phyloP scores from a whole-genome alignment of 441 rosid genomes.

The Kokia cookei region DNA sequence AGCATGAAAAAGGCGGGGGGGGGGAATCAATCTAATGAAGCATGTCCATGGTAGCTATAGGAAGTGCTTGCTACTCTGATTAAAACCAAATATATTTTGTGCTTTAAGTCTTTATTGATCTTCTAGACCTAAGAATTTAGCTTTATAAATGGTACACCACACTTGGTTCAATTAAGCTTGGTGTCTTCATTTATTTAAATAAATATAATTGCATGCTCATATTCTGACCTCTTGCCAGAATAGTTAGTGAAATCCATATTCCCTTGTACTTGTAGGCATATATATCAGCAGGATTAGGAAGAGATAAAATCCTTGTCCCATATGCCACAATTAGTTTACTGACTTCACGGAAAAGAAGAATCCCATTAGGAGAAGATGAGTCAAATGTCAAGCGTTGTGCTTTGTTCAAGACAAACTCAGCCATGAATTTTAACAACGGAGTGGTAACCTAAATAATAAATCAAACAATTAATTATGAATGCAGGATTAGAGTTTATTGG shows the following conservation, averaged over 20 bases:
- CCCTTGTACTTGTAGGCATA: conserved; percentile 99
- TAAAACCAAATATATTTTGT: background rate
- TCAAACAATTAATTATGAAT: conserved; percentile 6
- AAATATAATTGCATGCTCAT: conserved; percentile 1
- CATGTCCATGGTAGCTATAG: background rate
- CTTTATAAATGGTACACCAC: background rate
- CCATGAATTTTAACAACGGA: conserved; percentile 91
- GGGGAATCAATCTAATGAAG: background rate
- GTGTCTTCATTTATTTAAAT: background rate
- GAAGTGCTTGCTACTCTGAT: background rate
- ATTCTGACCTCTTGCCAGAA: conserved; percentile 86
- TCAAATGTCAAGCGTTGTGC: conserved; percentile 92
- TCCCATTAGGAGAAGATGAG: conserved; percentile 97
- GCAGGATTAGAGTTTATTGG: background rate
- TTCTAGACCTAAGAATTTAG: background rate
- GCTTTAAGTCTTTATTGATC: background rate
- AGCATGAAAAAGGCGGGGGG: background rate
- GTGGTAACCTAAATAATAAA: conserved; percentile 79
- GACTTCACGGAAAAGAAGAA: conserved; percentile 99
- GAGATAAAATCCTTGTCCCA: conserved; percentile 90
- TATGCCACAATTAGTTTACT: conserved; percentile 95
- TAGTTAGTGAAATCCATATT: conserved; percentile 85
- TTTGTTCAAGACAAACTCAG: conserved; percentile 97
- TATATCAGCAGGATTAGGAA: conserved; percentile 90
- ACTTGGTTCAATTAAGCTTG: background rate